These are phyloP conservation scores for Santalum album DNA, from an alignment of 164 flowering plant species.

Conservation along the genomic window DNA sequence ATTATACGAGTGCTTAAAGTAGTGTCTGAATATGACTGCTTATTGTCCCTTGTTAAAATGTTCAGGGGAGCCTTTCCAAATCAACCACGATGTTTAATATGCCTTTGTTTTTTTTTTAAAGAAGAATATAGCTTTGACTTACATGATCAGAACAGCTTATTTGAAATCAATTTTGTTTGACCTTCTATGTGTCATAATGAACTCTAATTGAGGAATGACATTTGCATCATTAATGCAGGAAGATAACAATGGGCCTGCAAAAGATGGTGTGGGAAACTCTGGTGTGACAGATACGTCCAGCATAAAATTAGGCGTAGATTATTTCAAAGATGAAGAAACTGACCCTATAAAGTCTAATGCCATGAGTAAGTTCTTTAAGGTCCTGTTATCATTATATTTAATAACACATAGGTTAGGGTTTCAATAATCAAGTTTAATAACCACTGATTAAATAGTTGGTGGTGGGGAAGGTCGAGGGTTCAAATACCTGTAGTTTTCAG, in stretches of 20 bases:
- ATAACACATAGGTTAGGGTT: background rate
- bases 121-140: too few species aligned
- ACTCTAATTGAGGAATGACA: background rate
- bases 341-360: slow-evolving; percentile 74
- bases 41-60: too few species aligned
- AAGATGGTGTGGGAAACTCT: slow-evolving; percentile 16
- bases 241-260: slow-evolving; percentile 24
- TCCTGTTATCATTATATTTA: background rate
- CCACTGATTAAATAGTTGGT: too few species aligned
- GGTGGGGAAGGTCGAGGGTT: too few species aligned
- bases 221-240: slow-evolving; percentile 27
- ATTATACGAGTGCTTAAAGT: too few species aligned
- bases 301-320: slow-evolving; percentile 56
- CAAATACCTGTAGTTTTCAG: too few species aligned
- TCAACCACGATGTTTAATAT: too few species aligned
- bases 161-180: background rate
- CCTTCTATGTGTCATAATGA: background rate
- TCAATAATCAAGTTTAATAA: background rate
- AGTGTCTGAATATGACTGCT: too few species aligned
- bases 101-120: too few species aligned
- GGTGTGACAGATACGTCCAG: slow-evolving; percentile 8
- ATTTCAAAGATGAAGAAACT: slow-evolving; percentile 50
- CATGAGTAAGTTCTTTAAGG: slow-evolving; percentile 28
- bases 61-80: too few species aligned
- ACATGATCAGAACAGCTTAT: too few species aligned